phyloP scores from a whole-genome alignment of 768 basidiomycete species.

The Russula lepida region DNA sequence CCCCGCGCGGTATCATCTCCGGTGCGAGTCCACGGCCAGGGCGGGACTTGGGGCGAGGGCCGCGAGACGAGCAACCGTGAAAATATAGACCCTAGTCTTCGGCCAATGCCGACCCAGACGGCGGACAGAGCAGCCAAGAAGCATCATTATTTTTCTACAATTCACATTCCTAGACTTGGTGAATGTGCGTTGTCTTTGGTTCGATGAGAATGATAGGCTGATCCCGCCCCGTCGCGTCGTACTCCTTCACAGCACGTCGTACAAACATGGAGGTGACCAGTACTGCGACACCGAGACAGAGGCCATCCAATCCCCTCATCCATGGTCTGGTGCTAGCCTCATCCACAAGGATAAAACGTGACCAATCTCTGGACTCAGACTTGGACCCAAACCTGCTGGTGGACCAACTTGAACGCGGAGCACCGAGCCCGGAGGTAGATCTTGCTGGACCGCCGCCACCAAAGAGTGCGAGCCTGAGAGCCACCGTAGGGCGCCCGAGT shows the following conservation, averaged over 20 bases:
- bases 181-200: not conserved
- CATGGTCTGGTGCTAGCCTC: not conserved
- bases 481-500: not conserved
- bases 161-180: not conserved
- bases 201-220: not conserved
- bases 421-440: not conserved
- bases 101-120: not conserved
- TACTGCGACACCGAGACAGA: not conserved
- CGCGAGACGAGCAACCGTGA: not conserved
- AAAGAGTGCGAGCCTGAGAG: not conserved
- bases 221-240: not conserved
- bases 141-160: not conserved
- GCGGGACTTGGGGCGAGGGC: constrained; percentile 15
- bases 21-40: not conserved
- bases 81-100: not conserved
- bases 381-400: not conserved
- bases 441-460: not conserved
- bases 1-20: constrained; percentile 5
- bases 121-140: not conserved
- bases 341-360: not conserved
- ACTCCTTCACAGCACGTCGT: not conserved
- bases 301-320: not conserved
- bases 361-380: not conserved
- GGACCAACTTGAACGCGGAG: too few relatives aligned
- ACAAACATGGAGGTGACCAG: not conserved